Conservation (phyloP, 2,329 filamentous ascomycete species). For the Gaeumannomyces sp. region DNA sequence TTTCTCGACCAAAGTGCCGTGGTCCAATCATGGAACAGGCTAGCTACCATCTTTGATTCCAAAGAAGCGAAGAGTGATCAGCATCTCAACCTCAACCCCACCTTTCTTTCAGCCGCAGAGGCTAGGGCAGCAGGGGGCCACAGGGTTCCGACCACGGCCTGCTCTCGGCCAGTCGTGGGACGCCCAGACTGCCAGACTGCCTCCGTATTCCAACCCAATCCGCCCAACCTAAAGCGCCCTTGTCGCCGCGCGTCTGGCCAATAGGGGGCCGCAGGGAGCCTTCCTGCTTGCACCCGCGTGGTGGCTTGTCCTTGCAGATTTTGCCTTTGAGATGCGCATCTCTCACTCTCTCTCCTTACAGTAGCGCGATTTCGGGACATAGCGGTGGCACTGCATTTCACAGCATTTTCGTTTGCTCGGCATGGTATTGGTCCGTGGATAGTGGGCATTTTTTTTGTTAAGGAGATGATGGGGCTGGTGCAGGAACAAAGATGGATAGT, state of each 20-base stretch:
- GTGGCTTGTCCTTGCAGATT: neutral
- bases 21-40: neutral
- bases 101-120: neutral
- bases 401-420: neutral
- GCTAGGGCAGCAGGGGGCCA: neutral
- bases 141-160: neutral
- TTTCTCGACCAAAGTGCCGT: neutral
- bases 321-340: too few species aligned
- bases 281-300: too few species aligned
- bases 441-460: neutral
- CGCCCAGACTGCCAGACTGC: neutral
- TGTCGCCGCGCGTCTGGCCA: too few species aligned
- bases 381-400: neutral
- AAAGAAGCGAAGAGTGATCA: too few species aligned
- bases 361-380: neutral
- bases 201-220: neutral
- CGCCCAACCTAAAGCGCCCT: too few species aligned
- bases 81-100: too few species aligned
- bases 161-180: neutral
- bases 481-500: too few species aligned
- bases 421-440: neutral
- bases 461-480: neutral
- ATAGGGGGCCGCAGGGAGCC: too few species aligned
- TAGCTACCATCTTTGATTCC: too few species aligned
- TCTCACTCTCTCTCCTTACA: neutral